A percentile compares a stretch with the other conserved stretches of the same genome.
These are phyloP conservation scores for Vanilla planifolia DNA, from an alignment of 106 monocot species.

Conservation along the genomic window DNA sequence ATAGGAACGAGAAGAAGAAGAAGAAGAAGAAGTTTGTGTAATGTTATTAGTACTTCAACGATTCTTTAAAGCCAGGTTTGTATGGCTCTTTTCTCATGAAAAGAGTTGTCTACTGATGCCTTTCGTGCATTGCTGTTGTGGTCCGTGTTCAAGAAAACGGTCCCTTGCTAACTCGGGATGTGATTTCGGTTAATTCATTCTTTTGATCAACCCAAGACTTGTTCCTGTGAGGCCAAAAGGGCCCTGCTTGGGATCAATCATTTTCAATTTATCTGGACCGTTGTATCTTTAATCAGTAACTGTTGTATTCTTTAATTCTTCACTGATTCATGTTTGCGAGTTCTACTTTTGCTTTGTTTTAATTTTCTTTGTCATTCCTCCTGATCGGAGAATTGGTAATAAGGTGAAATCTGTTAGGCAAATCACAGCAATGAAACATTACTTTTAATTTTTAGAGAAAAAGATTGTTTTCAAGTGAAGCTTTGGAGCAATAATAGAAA, in stretches of 20 bases:
- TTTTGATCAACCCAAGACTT: not conserved
- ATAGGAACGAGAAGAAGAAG: not conserved
- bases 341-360: not conserved
- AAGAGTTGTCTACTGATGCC: not conserved
- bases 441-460: no score
- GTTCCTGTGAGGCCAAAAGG: not conserved
- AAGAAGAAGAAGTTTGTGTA: conserved; percentile 7
- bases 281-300: not conserved
- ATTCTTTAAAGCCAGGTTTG: conserved; percentile 8
- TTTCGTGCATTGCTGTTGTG: not conserved
- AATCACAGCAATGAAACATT: no score
- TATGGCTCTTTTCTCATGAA: not conserved
- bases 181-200: conserved; percentile 8
- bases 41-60: not conserved
- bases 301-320: conserved; percentile 5
- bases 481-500: no score
- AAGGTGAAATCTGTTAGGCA: no score
- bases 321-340: not conserved
- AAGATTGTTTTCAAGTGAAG: no score
- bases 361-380: not conserved
- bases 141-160: not conserved
- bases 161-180: not conserved
- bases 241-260: not conserved
- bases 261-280: not conserved
- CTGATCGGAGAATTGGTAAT: no score